Evolutionary conservation across 176 grass and related monocot genomes (phyloP).

Genomic region (Ampelocalamus luodianensis): DNA sequence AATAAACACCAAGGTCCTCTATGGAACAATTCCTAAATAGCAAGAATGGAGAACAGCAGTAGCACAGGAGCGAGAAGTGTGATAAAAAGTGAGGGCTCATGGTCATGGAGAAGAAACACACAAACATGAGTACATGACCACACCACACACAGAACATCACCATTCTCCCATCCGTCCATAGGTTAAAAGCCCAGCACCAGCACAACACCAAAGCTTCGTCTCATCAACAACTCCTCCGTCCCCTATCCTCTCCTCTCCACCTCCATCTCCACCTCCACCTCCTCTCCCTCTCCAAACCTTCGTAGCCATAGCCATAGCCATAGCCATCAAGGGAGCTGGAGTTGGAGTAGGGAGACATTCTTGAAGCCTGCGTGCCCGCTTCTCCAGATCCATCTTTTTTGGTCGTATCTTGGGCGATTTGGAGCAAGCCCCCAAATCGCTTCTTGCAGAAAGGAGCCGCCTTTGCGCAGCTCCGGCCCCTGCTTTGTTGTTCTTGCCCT

Average conservation of each 20-base stretch:
- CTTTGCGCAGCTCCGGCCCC: slow-evolving; percentile 46
- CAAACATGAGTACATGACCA: too few species aligned
- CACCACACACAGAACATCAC: neutral
- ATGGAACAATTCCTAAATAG: neutral
- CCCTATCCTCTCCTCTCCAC: slow-evolving; percentile 6
- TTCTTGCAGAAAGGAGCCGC: slow-evolving; percentile 38
- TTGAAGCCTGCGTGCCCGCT: slow-evolving; percentile 4
- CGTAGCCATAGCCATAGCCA: neutral
- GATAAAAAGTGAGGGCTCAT: neutral
- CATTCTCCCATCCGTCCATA: slow-evolving; percentile 43
- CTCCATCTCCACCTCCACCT: neutral
- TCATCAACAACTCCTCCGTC: slow-evolving; percentile 27
- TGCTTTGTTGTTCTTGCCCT: slow-evolving; percentile 33
- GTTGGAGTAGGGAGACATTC: slow-evolving; percentile 44
- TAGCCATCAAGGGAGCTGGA: slow-evolving; percentile 1
- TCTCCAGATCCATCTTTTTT: slow-evolving; percentile 51
- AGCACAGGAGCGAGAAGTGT: neutral
- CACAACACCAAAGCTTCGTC: slow-evolving; percentile 22
- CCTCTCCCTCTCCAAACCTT: slow-evolving; percentile 19
- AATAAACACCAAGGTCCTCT: neutral
- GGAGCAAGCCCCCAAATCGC: slow-evolving; percentile 44
- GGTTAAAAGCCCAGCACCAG: slow-evolving; percentile 56
- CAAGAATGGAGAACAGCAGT: neutral
- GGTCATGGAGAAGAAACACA: neutral
- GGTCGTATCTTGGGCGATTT: slow-evolving; percentile 42